Evolutionary conservation across 2,329 filamentous ascomycete genomes (phyloP).

Genomic region (Macrophomina phaseolina): DNA sequence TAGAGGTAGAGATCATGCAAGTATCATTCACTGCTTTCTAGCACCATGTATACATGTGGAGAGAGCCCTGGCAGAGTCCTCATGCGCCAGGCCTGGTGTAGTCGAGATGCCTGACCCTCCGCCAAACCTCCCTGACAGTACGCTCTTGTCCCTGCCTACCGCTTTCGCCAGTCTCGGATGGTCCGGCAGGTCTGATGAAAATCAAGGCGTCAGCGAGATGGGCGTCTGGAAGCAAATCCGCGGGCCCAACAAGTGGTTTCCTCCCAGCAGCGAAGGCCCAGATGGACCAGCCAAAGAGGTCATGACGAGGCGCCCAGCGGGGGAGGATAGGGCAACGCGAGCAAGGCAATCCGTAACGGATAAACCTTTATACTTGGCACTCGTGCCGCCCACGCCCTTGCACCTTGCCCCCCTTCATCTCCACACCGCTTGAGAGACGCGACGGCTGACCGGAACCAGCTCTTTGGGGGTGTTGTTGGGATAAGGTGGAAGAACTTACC

Average conservation of each 20-base stretch:
- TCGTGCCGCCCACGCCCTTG: background rate
- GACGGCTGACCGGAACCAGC: background rate
- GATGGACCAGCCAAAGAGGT: background rate
- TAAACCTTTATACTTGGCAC: constrained; percentile 19
- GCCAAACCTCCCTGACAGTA: constrained; percentile 75
- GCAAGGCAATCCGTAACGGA: constrained; percentile 17
- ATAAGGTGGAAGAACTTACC: constrained; percentile 48
- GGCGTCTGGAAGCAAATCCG: background rate
- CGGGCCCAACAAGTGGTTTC: background rate
- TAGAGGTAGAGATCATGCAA: constrained; percentile 4
- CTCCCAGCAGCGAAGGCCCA: background rate
- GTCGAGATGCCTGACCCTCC: constrained; percentile 68
- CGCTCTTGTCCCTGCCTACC: constrained; percentile 72
- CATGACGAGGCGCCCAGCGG: background rate
- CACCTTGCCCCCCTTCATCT: constrained; percentile 16
- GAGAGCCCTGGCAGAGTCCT: constrained; percentile 34
- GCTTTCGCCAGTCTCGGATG: constrained; percentile 62
- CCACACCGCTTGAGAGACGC: constrained; percentile 7
- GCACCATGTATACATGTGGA: background rate
- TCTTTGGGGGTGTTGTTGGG: background rate
- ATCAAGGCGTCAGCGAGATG: background rate
- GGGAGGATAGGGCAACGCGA: background rate
- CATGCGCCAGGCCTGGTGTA: constrained; percentile 69
- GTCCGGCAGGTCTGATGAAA: constrained; percentile 66
- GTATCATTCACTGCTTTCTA: background rate